Evolutionary conservation across 331 rosid genomes (phyloP).

Genomic region (Malus hybrid): DNA sequence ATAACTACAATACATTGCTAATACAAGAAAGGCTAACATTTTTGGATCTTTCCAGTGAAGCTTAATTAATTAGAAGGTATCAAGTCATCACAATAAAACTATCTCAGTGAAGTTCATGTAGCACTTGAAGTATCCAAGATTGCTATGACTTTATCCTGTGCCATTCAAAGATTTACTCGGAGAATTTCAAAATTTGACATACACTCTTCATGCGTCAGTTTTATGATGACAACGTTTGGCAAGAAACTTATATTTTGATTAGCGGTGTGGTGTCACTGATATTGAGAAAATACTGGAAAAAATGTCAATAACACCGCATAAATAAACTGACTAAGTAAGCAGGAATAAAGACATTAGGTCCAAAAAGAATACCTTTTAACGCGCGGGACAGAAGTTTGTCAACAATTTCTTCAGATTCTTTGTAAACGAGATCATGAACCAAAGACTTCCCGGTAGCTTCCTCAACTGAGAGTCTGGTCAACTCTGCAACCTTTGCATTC

Average conservation of each 20-base stretch:
- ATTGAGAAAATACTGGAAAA: not conserved
- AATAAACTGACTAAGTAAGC: slow-evolving; percentile 7
- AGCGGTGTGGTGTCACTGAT: not conserved
- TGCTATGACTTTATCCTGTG: not conserved
- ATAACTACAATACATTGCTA: not conserved
- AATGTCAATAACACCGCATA: slow-evolving; percentile 6
- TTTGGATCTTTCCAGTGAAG: not conserved
- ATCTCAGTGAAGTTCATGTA: not conserved
- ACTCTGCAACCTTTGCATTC: slow-evolving; percentile 90
- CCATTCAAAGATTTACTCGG: not conserved
- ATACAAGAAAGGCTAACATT: not conserved
- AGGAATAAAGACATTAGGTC: slow-evolving; percentile 6
- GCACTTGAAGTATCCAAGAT: not conserved
- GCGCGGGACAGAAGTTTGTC: slow-evolving; percentile 67
- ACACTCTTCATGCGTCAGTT: not conserved
- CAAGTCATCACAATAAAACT: not conserved
- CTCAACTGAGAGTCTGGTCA: slow-evolving; percentile 84
- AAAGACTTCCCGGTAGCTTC: slow-evolving; percentile 94
- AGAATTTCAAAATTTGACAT: not conserved
- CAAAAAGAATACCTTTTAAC: slow-evolving; percentile 58
- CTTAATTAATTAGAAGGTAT: not conserved
- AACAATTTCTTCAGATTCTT: slow-evolving; percentile 67
- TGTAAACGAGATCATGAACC: slow-evolving; percentile 67
- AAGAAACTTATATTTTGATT: not conserved
- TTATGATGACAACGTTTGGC: not conserved